Percentiles rank a stretch among this genome's conserved stretches.
Conservation (phyloP, 2,329 filamentous ascomycete genomes). For the Monilinia polystroma region DNA sequence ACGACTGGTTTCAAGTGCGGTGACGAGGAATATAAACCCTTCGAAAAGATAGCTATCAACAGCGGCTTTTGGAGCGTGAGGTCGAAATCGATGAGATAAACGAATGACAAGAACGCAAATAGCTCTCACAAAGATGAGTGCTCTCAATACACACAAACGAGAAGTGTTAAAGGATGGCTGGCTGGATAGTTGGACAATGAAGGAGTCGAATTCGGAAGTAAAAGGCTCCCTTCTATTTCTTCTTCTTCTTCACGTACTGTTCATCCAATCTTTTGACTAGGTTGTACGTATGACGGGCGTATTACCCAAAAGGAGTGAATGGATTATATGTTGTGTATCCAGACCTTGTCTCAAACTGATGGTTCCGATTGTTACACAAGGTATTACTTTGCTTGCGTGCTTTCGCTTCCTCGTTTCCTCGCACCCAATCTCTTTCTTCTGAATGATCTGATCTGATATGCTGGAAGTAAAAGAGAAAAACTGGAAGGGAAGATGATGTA, state of each 20-base stretch:
- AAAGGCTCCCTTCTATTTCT: conserved; percentile 10
- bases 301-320: conserved; percentile 16
- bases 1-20: neutral
- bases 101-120: conserved; percentile 9
- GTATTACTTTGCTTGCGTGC: conserved; percentile 1
- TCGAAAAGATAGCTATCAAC: neutral
- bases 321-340: conserved; percentile 17
- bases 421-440: conserved; percentile 1
- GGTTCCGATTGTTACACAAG: conserved; percentile 9
- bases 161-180: neutral
- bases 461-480: neutral
- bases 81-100: conserved; percentile 10
- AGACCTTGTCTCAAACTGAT: conserved; percentile 15
- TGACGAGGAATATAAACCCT: conserved; percentile 2
- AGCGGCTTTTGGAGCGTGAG: neutral
- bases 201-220: conserved; percentile 2
- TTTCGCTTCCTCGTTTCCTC: conserved; percentile 9
- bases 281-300: conserved; percentile 12
- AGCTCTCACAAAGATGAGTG: conserved; percentile 7
- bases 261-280: conserved; percentile 12
- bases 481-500: conserved; percentile 14
- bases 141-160: conserved; percentile 2
- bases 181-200: conserved; percentile 1
- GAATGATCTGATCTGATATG: conserved; percentile 15
- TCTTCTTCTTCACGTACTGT: conserved; percentile 9